phyloP scores from a whole-genome alignment of 257 asterid species.

The Ligustrum vulgare region DNA sequence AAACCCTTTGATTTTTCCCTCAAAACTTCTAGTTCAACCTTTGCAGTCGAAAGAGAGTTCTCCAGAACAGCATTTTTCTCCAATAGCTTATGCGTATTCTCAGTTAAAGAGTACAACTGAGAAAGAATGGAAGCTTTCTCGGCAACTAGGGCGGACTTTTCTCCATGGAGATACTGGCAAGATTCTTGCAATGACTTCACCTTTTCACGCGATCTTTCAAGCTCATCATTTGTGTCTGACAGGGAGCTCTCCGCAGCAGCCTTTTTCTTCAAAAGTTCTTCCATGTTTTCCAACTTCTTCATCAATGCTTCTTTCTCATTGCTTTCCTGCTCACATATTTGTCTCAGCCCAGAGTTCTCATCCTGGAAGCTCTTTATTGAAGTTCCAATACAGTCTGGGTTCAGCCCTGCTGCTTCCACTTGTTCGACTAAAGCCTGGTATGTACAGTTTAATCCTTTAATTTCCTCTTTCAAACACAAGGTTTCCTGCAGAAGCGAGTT shows the following conservation, averaged over 20 bases:
- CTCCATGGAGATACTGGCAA: conserved; percentile 52
- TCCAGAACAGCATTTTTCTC: conserved; percentile 81
- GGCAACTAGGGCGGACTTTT: conserved; percentile 60
- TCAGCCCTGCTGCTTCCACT: conserved; percentile 62
- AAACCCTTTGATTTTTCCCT: conserved; percentile 88
- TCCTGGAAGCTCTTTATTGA: conserved; percentile 56
- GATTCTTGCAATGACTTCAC: conserved; percentile 56
- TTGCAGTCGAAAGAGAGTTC: conserved; percentile 64
- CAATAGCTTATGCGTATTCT: conserved; percentile 68
- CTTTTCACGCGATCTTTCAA: conserved; percentile 52
- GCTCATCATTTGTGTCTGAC: conserved; percentile 51
- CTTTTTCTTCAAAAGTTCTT: conserved; percentile 52
- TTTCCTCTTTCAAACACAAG: conserved; percentile 64
- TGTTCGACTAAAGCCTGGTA: conserved; percentile 62
- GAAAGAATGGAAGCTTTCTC: conserved; percentile 78
- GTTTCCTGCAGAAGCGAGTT: conserved; percentile 63
- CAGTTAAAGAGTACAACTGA: conserved; percentile 72
- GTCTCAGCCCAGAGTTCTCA: conserved; percentile 61
- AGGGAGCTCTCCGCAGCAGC: conserved; percentile 52
- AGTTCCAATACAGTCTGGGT: conserved; percentile 47
- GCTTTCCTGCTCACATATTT: conserved; percentile 41
- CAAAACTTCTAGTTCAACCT: conserved; percentile 83
- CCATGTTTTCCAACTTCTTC: conserved; percentile 63
- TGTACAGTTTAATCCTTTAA: conserved; percentile 52
- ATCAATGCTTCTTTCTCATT: conserved; percentile 54